Evolutionary conservation across 2,329 filamentous ascomycete genomes (phyloP).

Genomic region (Aspergillus sclerotialis): DNA sequence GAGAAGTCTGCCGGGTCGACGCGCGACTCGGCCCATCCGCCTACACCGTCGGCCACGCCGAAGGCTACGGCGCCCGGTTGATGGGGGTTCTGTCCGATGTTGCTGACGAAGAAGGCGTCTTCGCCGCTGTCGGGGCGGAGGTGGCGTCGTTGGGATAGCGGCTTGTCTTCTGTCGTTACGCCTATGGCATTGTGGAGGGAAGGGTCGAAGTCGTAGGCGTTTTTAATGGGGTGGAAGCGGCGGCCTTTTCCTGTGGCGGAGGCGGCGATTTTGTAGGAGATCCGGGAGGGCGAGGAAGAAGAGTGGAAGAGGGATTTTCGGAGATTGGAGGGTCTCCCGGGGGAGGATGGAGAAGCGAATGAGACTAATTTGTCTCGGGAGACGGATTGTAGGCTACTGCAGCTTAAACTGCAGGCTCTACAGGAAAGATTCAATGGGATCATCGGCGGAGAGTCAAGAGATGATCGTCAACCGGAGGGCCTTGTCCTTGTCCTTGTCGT

Average conservation of each 20-base stretch:
- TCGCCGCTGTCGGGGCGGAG: constrained; percentile 74
- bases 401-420: constrained; percentile 27
- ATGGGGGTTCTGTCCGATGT: constrained; percentile 62
- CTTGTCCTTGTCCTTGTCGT: too few relatives aligned
- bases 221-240: constrained; percentile 59
- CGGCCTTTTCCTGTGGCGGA: constrained; percentile 69
- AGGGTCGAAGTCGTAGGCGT: constrained; percentile 67
- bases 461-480: constrained; percentile 10
- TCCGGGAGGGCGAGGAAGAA: constrained; percentile 24
- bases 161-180: constrained; percentile 23
- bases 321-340: constrained; percentile 1
- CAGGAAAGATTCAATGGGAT: constrained; percentile 20
- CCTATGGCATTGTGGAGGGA: constrained; percentile 28
- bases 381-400: constrained; percentile 25
- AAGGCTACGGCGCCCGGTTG: constrained; percentile 56
- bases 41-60: constrained; percentile 88
- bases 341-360: constrained; percentile 5
- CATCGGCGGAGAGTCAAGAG: constrained; percentile 21
- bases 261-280: constrained; percentile 65
- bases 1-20: constrained; percentile 95
- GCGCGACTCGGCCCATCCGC: constrained; percentile 87
- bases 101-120: constrained; percentile 90
- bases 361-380: constrained; percentile 14
- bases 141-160: constrained; percentile 51
- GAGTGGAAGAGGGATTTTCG: constrained; percentile 18